Conservation (phyloP, 2,329 filamentous ascomycete species). For the Alternaria triticimaculans region DNA sequence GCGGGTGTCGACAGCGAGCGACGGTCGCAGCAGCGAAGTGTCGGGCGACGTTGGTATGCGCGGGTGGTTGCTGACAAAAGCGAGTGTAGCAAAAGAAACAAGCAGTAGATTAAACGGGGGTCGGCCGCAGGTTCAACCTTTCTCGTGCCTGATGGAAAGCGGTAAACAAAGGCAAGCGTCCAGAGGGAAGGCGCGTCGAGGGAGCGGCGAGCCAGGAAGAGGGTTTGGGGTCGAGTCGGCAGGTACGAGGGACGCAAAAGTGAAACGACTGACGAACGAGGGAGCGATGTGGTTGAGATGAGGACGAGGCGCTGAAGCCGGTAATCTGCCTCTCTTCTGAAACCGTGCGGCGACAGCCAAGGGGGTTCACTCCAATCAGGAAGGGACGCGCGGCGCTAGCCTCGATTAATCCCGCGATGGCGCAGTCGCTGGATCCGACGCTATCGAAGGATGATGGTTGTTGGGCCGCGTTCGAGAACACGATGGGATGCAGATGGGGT, state of each 20-base stretch:
- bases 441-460: slow-evolving; percentile 27
- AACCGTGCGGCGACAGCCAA: slow-evolving; percentile 30
- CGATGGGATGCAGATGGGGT: slow-evolving; percentile 2
- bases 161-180: slow-evolving; percentile 17
- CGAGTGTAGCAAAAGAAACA: not conserved
- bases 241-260: slow-evolving; percentile 24
- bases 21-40: not conserved
- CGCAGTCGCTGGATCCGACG: slow-evolving; percentile 18
- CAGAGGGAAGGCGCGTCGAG: slow-evolving; percentile 1
- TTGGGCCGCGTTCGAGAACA: slow-evolving; percentile 30
- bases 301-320: slow-evolving; percentile 24
- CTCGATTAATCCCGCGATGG: slow-evolving; percentile 6
- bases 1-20: slow-evolving; percentile 20
- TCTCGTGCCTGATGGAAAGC: slow-evolving; percentile 33
- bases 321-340: slow-evolving; percentile 35
- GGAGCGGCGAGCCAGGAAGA: not conserved
- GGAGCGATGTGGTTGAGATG: slow-evolving; percentile 25
- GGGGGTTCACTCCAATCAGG: slow-evolving; percentile 34
- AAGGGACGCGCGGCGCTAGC: slow-evolving; percentile 38
- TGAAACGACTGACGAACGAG: slow-evolving; percentile 47
- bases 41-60: not conserved
- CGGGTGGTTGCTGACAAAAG: slow-evolving; percentile 12
- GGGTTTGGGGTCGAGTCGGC: not conserved
- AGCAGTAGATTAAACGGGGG: slow-evolving; percentile 35
- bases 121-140: slow-evolving; percentile 47